Evolutionary conservation across 345 rosid species (phyloP), one percentile per base, ranked within the genome.

Genomic region (Populus simonii): DNA sequence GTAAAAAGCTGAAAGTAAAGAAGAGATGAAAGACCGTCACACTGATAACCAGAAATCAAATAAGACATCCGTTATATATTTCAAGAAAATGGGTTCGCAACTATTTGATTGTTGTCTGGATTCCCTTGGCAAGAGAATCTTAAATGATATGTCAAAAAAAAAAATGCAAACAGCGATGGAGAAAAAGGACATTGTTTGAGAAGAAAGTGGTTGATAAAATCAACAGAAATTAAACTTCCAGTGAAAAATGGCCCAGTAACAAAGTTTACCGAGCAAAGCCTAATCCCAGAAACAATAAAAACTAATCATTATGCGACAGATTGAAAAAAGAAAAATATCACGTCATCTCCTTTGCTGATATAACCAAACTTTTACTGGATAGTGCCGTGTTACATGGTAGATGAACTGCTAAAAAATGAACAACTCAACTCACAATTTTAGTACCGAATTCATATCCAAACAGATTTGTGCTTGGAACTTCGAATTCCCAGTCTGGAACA

Each of bases 401-500:
- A 67, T 72, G 31, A 68, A 49, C 13, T n/a, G 68, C 59, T 6
- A 62, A 23, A 63, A 67, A 11, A 1, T 17, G 53, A 55, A 72
- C 18, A 12, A 53, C 70, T 76, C 79, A 75, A 88, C 89, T 86
- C 83, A 88, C 92, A 79, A 31, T 78, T 73, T 80, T 80, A 80
- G 81, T 39, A 79, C 77, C 66, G 49, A 84, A 75, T 69, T 74
- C 79, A 73, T 76, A 71, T 20, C 67, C 77, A 61, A 57, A 81
- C 33, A 68, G 36, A 75, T 74, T 71, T 31, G 68, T 59, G 63
- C 75, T 72, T 33, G 80, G 75, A 68, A 81, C 83, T 78, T 86
- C 87, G 78, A 82, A 89, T 79, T 80, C 82, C 92, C 90, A 89
- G 80, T 86, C 77, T 71, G 92, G 90, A 83, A 88, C 87, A 85